Conservation (phyloP, 768 basidiomycete species). For the Rhizopogon vulgaris region DNA sequence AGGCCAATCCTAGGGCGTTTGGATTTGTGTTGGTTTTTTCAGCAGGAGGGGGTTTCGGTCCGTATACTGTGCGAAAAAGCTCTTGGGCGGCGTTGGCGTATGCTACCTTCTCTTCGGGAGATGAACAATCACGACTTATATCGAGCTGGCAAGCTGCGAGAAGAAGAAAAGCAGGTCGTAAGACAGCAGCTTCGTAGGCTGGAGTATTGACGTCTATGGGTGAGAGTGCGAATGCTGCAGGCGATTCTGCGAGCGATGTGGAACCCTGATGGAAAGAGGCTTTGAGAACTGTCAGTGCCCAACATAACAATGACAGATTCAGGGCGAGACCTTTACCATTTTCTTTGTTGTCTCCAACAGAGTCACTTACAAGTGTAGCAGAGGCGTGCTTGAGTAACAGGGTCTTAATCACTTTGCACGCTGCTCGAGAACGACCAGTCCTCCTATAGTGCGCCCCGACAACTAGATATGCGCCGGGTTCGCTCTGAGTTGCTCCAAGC, state of each 20-base stretch:
- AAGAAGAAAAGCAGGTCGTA: constrained; percentile 24
- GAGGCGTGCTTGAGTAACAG: constrained; percentile 13
- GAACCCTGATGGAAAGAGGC: constrained; percentile 4
- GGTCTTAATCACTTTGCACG: constrained; percentile 21
- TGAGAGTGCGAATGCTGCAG: constrained; percentile 7
- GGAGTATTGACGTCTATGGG: constrained; percentile 4
- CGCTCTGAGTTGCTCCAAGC: constrained; percentile 21
- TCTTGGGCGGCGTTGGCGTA: constrained; percentile 19
- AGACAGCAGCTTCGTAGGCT: constrained; percentile 9
- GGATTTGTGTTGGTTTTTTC: constrained; percentile 5
- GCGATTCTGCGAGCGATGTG: constrained; percentile 4
- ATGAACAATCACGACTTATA: constrained; percentile 21
- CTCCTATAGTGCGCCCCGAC: constrained; percentile 27
- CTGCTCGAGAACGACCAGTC: constrained; percentile 25
- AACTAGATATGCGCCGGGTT: constrained; percentile 26
- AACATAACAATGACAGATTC: constrained; percentile 7
- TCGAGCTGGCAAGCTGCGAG: constrained; percentile 28
- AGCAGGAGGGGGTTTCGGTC: constrained; percentile 17
- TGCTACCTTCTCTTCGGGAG: constrained; percentile 11
- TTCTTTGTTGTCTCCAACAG: constrained; percentile 4
- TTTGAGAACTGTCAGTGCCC: constrained; percentile 10
- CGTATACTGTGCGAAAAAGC: constrained; percentile 27
- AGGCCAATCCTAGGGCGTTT: constrained; percentile 23
- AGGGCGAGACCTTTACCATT: constrained; percentile 20
- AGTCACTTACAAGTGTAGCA: not conserved